Conservation (phyloP, 2,329 filamentous ascomycete genomes). For the Cordyceps tenuipes region DNA sequence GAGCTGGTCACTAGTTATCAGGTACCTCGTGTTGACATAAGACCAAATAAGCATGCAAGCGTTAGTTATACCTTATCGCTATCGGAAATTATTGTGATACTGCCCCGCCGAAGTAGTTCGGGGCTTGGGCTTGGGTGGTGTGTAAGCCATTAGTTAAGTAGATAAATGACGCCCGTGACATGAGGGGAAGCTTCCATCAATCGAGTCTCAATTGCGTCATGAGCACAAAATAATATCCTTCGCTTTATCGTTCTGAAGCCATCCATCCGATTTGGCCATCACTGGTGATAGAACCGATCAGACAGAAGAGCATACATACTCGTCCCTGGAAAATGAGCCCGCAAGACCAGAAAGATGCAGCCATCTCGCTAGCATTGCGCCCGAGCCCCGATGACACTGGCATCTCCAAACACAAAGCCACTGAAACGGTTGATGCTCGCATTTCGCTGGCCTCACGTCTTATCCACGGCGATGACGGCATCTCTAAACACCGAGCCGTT, state of each 20-base stretch:
- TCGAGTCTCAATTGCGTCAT: not conserved
- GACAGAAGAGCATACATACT: not conserved
- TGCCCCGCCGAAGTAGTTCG: not conserved
- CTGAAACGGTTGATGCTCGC: constrained; percentile 58
- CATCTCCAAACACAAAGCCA: constrained; percentile 65
- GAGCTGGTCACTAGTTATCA: too few relatives aligned
- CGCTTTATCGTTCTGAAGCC: not conserved
- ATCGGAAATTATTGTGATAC: not conserved
- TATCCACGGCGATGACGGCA: constrained; percentile 74
- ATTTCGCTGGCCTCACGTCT: constrained; percentile 57
- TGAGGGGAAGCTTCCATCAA: not conserved
- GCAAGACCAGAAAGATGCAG: not conserved
- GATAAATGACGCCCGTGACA: too few relatives aligned
- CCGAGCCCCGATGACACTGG: constrained; percentile 77
- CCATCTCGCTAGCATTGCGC: constrained; percentile 52
- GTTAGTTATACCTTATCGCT: not conserved
- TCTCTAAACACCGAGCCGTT: constrained; percentile 68
- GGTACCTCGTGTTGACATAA: too few relatives aligned
- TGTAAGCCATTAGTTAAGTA: not conserved
- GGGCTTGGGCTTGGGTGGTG: not conserved
- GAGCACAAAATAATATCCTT: not conserved
- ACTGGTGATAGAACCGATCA: too few relatives aligned
- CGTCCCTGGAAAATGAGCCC: not conserved
- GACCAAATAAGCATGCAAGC: too few relatives aligned
- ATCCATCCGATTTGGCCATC: not conserved